Percentiles rank a stretch among this genome's conserved stretches.
Evolutionary conservation across 1,284 basidiomycete species (phyloP).

Genomic region (Sphagnurus paluster): DNA sequence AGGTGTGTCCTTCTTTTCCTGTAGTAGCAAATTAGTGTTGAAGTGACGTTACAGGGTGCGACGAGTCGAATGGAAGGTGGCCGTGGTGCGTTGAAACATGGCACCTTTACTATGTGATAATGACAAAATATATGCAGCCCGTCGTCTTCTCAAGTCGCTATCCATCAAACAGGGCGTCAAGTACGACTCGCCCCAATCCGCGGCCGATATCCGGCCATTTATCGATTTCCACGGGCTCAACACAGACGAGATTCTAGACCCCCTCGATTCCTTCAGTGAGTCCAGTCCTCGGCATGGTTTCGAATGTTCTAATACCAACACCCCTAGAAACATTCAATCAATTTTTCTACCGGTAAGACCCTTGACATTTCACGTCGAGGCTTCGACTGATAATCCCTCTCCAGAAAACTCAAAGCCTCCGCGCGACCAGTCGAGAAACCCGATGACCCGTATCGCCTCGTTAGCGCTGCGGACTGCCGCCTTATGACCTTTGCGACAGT

Average conservation of each 20-base stretch:
- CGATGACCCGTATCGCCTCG: constrained; percentile 74
- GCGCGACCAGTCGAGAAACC: constrained; percentile 80
- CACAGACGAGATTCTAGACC: constrained; percentile 80
- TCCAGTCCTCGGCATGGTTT: constrained; percentile 15
- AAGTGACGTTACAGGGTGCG: constrained; percentile 56
- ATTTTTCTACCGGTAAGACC: constrained; percentile 6
- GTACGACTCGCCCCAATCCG: constrained; percentile 86
- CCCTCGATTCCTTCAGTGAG: constrained; percentile 81
- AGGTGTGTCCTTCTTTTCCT: constrained; percentile 43
- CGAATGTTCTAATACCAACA: not conserved
- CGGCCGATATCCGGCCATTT: constrained; percentile 82
- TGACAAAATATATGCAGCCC: constrained; percentile 43
- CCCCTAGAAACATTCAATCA: constrained; percentile 82
- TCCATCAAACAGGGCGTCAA: constrained; percentile 95
- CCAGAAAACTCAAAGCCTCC: constrained; percentile 81
- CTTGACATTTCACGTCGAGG: not conserved
- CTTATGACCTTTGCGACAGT: constrained; percentile 92
- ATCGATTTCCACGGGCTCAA: constrained; percentile 91
- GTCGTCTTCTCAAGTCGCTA: constrained; percentile 82
- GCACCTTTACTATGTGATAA: not conserved
- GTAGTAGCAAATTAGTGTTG: not conserved
- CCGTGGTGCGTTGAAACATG: constrained; percentile 54
- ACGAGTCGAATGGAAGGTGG: constrained; percentile 89
- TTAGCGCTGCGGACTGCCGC: constrained; percentile 91
- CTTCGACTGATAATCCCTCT: constrained; percentile 35